Evolutionary conservation across 75 land plant species (phyloP), one percentile per base, ranked within the genome.

Genomic region (Pinus taeda): DNA sequence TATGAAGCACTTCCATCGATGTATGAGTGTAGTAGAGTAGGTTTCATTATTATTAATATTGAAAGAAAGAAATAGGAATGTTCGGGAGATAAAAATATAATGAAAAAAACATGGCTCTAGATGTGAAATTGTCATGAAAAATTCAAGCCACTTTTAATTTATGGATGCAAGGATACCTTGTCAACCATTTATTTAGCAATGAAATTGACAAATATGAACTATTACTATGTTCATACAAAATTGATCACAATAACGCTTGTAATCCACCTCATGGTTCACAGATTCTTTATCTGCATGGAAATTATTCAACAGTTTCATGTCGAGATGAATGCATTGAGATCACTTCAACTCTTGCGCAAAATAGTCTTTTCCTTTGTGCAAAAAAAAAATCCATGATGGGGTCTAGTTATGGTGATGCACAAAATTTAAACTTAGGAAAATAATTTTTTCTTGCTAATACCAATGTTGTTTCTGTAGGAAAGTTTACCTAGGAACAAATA

Each of bases 11-110:
- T 58, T 78, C 81, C 60, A 36, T 21, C 84, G 70, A 74, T 91
- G 86, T 90, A 91, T 81, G 93, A 91, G 55, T 91, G 90, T 64
- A 91, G 93, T 72, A 83, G 88, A 7, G 87, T 83, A 42, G 88
- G 80, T 67, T 84, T 85, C 59, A 65, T 20, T 20, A 70, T 59
- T 20, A 12, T 57, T 18, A 67, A 57, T 53, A 59, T 39, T 17
- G 45, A 57, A 6, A 11, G 67, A 6, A 76, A 57, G 76, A 57
- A 70, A 4, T 42, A 30, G 30, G 63, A 37, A 30, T 49, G 58
- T 21, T 3, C 13, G 37, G 24, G 22, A 15, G 42, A 33, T 14
- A 58, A 60, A 81, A 77, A 76, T 63, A 73, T 37, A 63, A 86
- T 88, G 4, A 76, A 86, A 60, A 79, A 89, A 65, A 79, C 85